Evolutionary conservation across 2,329 filamentous ascomycete genomes (phyloP).

Genomic region (Neopestalotiopsis sp.): DNA sequence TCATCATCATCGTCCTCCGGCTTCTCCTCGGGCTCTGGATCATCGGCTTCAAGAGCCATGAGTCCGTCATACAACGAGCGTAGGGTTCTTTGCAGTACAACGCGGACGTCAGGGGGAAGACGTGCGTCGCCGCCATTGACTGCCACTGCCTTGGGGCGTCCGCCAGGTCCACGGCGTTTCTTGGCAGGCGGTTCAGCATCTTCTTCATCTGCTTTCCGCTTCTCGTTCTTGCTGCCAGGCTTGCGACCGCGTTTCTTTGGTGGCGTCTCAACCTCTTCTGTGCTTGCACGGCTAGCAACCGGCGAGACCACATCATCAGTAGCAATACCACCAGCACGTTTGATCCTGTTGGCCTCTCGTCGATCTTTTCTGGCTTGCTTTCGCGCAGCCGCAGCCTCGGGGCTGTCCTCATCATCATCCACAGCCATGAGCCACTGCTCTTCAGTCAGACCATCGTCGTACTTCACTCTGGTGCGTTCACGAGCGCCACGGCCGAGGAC

Average conservation of each 20-base stretch:
- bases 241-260: constrained; percentile 88
- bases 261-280: constrained; percentile 77
- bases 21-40: constrained; percentile 58
- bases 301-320: constrained; percentile 72
- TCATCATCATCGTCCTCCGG: constrained; percentile 61
- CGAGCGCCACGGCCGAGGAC: constrained; percentile 86
- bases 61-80: constrained; percentile 78
- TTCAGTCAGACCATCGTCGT: constrained; percentile 96
- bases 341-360: constrained; percentile 77
- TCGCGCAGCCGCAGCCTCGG: constrained; percentile 89
- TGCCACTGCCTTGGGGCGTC: constrained; percentile 66
- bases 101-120: constrained; percentile 72
- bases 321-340: constrained; percentile 49
- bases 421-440: constrained; percentile 99
- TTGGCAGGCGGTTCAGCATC: constrained; percentile 80
- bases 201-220: constrained; percentile 84
- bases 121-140: constrained; percentile 46
- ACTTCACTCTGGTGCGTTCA: constrained; percentile 92
- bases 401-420: constrained; percentile 92
- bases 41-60: constrained; percentile 84
- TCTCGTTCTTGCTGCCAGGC: constrained; percentile 74
- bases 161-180: constrained; percentile 76
- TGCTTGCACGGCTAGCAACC: constrained; percentile 78
- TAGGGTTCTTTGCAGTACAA: constrained; percentile 79
- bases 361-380: constrained; percentile 87